phyloP scores from a whole-genome alignment of 148 eudicot species.

The Camellia granthamiana region DNA sequence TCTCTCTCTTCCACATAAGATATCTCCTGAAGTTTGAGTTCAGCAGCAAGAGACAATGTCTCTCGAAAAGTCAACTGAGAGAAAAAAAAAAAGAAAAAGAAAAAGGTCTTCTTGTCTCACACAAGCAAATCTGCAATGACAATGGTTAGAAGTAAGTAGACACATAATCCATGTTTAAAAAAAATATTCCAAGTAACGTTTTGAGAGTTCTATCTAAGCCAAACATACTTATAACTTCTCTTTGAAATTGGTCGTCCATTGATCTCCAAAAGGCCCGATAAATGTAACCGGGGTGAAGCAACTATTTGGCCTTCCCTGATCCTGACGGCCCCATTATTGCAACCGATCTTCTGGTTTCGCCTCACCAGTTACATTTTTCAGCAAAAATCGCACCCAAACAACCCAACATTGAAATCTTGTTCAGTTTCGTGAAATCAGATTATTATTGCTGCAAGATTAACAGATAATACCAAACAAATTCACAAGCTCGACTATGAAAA shows the following conservation, averaged over 20 bases:
- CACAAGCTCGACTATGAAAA: background rate
- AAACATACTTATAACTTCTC: conserved; percentile 62
- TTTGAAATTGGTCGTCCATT: conserved; percentile 66
- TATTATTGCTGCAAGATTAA: background rate
- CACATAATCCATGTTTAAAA: background rate
- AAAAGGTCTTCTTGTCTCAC: conserved; percentile 97
- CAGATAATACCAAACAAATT: background rate
- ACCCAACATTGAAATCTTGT: background rate
- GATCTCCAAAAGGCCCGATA: conserved; percentile 91
- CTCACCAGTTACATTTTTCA: conserved; percentile 79
- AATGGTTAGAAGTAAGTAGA: conserved; percentile 4
- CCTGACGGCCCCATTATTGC: conserved; percentile 99
- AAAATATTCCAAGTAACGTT: background rate
- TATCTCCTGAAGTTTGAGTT: conserved; percentile 81
- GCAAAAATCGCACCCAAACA: conserved; percentile 70
- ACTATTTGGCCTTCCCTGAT: conserved; percentile 86
- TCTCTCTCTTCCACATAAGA: conserved; percentile 74
- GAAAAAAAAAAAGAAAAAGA: conserved; percentile 24
- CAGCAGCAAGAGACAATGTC: conserved; percentile 91
- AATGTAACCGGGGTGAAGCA: conserved; percentile 70
- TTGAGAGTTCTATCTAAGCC: background rate
- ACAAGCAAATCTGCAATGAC: conserved; percentile 67
- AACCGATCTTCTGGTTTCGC: conserved; percentile 84
- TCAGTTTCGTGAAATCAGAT: background rate
- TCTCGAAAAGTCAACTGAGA: conserved; percentile 97